Evolutionary conservation across 148 eudicot genomes (phyloP).

Genomic region (Chenopodium quinoa): DNA sequence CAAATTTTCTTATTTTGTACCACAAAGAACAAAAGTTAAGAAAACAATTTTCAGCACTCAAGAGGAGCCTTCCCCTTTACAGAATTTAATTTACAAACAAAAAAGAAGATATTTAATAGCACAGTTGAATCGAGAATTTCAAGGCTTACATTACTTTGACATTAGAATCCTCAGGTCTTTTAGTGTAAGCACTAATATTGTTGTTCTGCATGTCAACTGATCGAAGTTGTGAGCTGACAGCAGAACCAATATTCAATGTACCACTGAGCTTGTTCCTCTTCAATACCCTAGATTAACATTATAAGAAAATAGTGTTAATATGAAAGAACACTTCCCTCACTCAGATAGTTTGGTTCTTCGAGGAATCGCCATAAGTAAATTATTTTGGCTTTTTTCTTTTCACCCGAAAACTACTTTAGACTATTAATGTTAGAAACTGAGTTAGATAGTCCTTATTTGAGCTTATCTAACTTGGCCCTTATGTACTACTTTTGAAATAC

Average conservation of each 20-base stretch:
- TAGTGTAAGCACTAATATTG: constrained; percentile 33
- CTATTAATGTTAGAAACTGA: no score
- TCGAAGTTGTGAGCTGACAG: constrained; percentile 48
- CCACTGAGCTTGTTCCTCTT: constrained; percentile 56
- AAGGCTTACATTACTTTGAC: constrained; percentile 41
- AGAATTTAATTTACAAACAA: not conserved
- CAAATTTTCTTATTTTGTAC: not conserved
- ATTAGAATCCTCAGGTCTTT: constrained; percentile 15
- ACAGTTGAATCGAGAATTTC: not conserved
- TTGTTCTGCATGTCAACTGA: constrained; percentile 62
- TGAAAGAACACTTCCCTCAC: no score
- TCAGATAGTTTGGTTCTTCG: no score
- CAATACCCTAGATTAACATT: constrained; percentile 32
- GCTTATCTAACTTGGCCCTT: no score
- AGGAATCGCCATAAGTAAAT: no score
- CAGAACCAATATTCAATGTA: constrained; percentile 46
- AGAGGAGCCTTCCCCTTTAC: not conserved
- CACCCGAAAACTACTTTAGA: no score
- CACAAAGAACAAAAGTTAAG: not conserved
- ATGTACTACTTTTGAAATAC: no score
- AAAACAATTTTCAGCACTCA: not conserved
- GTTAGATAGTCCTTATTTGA: no score
- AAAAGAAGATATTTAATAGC: not conserved
- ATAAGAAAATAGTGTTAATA: not conserved
- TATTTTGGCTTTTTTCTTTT: no score